These are phyloP conservation scores for Takashimella tepidaria DNA, from an alignment of 1,284 basidiomycete genomes.

Conservation along the genomic window DNA sequence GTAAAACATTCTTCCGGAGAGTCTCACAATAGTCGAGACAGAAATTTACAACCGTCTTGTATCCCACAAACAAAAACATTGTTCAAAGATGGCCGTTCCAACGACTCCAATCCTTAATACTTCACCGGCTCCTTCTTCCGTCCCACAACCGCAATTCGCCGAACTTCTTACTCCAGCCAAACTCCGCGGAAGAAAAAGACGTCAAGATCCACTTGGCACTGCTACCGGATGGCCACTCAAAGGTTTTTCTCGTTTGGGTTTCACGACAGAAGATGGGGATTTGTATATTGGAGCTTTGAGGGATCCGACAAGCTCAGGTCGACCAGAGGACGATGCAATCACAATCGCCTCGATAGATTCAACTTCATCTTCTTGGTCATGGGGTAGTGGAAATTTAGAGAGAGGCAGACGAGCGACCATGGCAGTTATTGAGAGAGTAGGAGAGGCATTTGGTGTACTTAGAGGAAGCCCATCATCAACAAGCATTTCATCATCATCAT, in stretches of 20 bases:
- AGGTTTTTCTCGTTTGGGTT: conserved; percentile 35
- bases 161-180: conserved; percentile 39
- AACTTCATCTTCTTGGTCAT: conserved; percentile 24
- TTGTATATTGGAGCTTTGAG: conserved; percentile 38
- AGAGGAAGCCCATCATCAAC: conserved; percentile 27
- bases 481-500: conserved; percentile 1
- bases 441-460: conserved; percentile 40
- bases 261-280: conserved; percentile 40
- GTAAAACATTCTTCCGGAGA: too few relatives aligned
- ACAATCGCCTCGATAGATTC: conserved; percentile 14
- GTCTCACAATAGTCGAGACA: too few relatives aligned
- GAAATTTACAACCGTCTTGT: too few relatives aligned
- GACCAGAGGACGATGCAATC: conserved; percentile 31
- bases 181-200: conserved; percentile 22
- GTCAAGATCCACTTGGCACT: conserved; percentile 3
- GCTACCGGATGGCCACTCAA: conserved; percentile 13
- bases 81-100: not conserved
- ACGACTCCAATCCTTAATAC: conserved; percentile 9
- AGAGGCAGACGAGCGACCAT: conserved; percentile 32
- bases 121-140: conserved; percentile 2
- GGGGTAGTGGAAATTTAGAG: conserved; percentile 34
- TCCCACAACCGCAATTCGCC: conserved; percentile 35
- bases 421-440: conserved; percentile 40
- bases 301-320: conserved; percentile 24
- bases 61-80: too few relatives aligned